Evolutionary conservation across 2,329 filamentous ascomycete species (phyloP), one percentile per base, ranked within the genome.

Genomic region (Exophiala sideris): DNA sequence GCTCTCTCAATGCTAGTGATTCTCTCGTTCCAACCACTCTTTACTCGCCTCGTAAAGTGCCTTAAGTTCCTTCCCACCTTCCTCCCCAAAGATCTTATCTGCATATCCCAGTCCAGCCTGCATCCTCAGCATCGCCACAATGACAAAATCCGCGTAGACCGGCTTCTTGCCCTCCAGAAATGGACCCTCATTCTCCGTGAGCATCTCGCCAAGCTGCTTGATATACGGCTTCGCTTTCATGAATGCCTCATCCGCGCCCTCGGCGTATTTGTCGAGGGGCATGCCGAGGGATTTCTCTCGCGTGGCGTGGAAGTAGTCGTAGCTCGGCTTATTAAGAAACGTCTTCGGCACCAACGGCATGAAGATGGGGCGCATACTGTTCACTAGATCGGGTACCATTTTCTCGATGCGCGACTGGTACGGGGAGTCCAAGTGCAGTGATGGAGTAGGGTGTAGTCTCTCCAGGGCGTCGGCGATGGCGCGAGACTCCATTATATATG

Each of bases 401-500:
- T 69, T 68, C 21, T 76, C 68, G 1, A 86, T 65, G 56, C 73
- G 74, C 36, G 67, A 40, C 1, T 79, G 71, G 36, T 76, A 68
- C 0, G 79, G 76, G 0, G 79, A 77, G 61, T 85, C 78, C 2
- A 88, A 71, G 57, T 80, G 77, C 1, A 87, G 66, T 0, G 80
- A 72, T 0, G 84, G 85, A 18, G 73, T 68, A 0, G 86, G 85
- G 59, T 87, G 73, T 0, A 71, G 69, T 49, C 76, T 70, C 64
- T 89, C 85, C 33, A 90, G 73, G 14, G 73, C 73, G 11, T 70
- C 60, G 11, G 80, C 83, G 58, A 90, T 89, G 40, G 71, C 70
- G 57, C 70, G 73, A 1, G 83, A 86, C 65, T 89, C 85, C 80
- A 84, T 87, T 7, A 86, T 61, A 63, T 80, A 84, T 1, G 66